Percentiles rank a stretch among this genome's conserved stretches.
Conservation (phyloP, 495 filamentous ascomycete genomes). For the Trichoderma virens region DNA sequence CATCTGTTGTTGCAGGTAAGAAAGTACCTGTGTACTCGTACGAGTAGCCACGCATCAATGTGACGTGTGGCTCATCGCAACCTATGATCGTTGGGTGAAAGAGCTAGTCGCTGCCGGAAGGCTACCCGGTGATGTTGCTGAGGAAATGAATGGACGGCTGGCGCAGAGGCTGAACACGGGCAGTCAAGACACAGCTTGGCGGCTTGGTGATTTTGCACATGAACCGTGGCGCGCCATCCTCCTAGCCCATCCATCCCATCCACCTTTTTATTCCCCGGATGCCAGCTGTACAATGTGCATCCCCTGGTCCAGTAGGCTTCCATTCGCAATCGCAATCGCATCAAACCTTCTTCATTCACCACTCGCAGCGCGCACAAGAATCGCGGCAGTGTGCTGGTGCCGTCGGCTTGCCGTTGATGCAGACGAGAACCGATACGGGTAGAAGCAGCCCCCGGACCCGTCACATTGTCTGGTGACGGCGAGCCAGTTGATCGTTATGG, state of each 20-base stretch:
- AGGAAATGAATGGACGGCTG: constrained; percentile 2
- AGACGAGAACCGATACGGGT: not conserved
- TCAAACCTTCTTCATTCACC: not conserved
- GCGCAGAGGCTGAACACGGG: constrained; percentile 1
- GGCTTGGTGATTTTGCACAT: constrained; percentile 6
- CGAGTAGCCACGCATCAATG: not conserved
- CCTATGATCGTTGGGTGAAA: not conserved
- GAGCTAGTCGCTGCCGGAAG: constrained; percentile 4
- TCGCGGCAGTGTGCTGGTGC: not conserved
- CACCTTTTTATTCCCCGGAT: constrained; percentile 7
- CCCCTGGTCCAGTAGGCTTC: not conserved
- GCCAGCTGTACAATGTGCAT: constrained; percentile 6
- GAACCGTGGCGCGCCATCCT: constrained; percentile 7
- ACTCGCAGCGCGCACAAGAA: not conserved
- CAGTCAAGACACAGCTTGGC: not conserved
- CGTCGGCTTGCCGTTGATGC: not conserved
- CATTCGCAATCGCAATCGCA: not conserved
- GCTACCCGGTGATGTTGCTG: constrained; percentile 3
- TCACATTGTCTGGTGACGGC: not conserved
- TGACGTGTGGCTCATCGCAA: constrained; percentile 5
- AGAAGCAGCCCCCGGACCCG: not conserved
- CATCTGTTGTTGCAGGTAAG: not conserved
- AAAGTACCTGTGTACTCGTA: not conserved
- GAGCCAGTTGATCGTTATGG: not conserved
- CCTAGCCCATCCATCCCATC: not conserved